Percentiles rank a stretch among this genome's conserved stretches.
These are phyloP conservation scores for Trypanosoma mega DNA, from an alignment of 208 protist species.

Conservation along the genomic window DNA sequence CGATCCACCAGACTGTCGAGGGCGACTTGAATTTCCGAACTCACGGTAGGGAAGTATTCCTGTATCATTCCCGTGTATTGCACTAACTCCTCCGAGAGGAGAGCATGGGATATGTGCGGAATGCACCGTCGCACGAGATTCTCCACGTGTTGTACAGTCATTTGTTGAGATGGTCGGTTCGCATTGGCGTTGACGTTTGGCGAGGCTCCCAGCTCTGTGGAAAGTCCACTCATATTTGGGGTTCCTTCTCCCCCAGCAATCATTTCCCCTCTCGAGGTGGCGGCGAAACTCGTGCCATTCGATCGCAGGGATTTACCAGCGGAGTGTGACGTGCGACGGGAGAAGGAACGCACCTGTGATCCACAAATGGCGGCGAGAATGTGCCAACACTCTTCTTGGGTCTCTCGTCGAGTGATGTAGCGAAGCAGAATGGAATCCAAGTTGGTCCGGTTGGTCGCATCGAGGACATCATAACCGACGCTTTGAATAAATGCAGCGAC, in stretches of 20 bases:
- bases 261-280: not conserved
- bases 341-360: conserved; percentile 14
- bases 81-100: conserved; percentile 66
- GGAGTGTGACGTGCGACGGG: not conserved
- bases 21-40: conserved; percentile 46
- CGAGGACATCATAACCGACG: conserved; percentile 79
- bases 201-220: conserved; percentile 12
- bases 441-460: conserved; percentile 82
- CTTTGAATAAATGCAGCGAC: conserved; percentile 79
- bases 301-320: conserved; percentile 4
- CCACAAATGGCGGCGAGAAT: conserved; percentile 82
- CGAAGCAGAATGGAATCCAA: conserved; percentile 85
- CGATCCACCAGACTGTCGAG: conserved; percentile 77
- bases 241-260: not conserved
- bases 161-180: not conserved
- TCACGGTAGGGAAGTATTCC: conserved; percentile 43
- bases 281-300: not conserved
- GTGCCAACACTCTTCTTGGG: conserved; percentile 87
- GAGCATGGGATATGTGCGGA: conserved; percentile 55
- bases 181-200: conserved; percentile 8
- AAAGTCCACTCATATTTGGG: not conserved
- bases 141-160: conserved; percentile 37
- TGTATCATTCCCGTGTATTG: conserved; percentile 54
- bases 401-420: conserved; percentile 82
- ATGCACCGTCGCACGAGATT: conserved; percentile 73